Conservation (phyloP, 2,329 filamentous ascomycete species). For the Davidsoniella virescens region DNA sequence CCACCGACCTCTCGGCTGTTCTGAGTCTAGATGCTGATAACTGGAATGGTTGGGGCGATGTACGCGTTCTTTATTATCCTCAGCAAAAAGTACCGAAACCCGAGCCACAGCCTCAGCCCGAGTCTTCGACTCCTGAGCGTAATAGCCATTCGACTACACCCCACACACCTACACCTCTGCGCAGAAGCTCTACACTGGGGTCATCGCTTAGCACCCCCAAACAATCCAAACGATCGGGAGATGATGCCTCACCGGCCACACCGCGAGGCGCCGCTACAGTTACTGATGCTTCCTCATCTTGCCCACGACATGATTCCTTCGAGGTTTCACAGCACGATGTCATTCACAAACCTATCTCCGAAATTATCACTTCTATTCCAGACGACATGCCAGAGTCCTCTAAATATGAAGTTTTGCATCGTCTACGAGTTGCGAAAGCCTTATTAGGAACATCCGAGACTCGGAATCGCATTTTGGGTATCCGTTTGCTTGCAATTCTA, state of each 20-base stretch:
- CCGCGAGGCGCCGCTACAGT: slow-evolving; percentile 24
- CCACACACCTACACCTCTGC: slow-evolving; percentile 58
- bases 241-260: slow-evolving; percentile 35
- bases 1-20: slow-evolving; percentile 70
- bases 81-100: slow-evolving; percentile 15
- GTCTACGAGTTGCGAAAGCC: slow-evolving; percentile 69
- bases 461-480: slow-evolving; percentile 60
- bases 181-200: slow-evolving; percentile 46
- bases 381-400: slow-evolving; percentile 53
- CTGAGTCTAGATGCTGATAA: slow-evolving; percentile 40
- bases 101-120: neutral
- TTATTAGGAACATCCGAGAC: slow-evolving; percentile 48
- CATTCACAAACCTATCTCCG: slow-evolving; percentile 34
- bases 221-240: slow-evolving; percentile 10
- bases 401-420: slow-evolving; percentile 73
- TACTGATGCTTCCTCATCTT: slow-evolving; percentile 15
- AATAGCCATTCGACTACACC: slow-evolving; percentile 31
- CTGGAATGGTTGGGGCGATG: slow-evolving; percentile 67
- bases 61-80: slow-evolving; percentile 68
- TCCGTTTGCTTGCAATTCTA: slow-evolving; percentile 71
- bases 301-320: slow-evolving; percentile 38
- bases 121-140: slow-evolving; percentile 1
- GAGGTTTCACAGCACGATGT: slow-evolving; percentile 41
- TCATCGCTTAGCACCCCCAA: slow-evolving; percentile 3
- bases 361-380: slow-evolving; percentile 39